Evolutionary conservation across 2,329 filamentous ascomycete genomes (phyloP), one percentile per base, ranked within the genome.

Genomic region (Alternaria brassicicola): DNA sequence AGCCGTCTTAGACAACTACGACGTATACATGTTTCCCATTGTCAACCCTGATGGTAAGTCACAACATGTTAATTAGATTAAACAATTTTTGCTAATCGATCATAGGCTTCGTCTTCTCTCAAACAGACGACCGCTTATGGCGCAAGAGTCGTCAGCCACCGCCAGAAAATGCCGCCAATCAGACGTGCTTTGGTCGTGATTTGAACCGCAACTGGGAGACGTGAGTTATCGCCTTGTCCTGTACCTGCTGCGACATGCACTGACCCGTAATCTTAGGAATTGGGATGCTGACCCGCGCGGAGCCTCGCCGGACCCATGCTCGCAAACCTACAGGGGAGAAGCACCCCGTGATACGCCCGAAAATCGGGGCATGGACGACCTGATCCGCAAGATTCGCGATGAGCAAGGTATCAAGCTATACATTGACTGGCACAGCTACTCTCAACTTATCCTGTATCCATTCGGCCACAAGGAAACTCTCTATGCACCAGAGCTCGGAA

Each of bases 381-480:
- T 81, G 53, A 75, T 83, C 10, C 75, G 76, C 35, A 72, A 74
- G n/a, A 69, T 86, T 21, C 74, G 78, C 4, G 70, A 73, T 15
- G 62, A 65, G 3, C 77, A 82, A 55, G 83, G 84, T 1, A 79
- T 89, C 51, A 84, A 85, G 67, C 79, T 88, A 2, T 89, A 82
- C 70, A 84, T 89, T 50, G 87, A 89, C 75, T 86, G 83, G 76
- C 87, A 89, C 76, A 82, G 83, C 3, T 89, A 87, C 72, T 83
- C 82, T 10, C 86, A 89, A 65, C 78, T 85, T 30, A 82, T 88
- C 57, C 80, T 86, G 57, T 80, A 82, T 17, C 83, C 79, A 2
- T 88, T 86, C 60, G 86, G 86, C 26, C 86, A 85, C 74, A 82
- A 82, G 13, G 87, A 85, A 74, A 78, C 74, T 19, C 76, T 71